These are phyloP conservation scores for Taxillus chinensis DNA, from an alignment of 164 flowering plant genomes.

Conservation along the genomic window DNA sequence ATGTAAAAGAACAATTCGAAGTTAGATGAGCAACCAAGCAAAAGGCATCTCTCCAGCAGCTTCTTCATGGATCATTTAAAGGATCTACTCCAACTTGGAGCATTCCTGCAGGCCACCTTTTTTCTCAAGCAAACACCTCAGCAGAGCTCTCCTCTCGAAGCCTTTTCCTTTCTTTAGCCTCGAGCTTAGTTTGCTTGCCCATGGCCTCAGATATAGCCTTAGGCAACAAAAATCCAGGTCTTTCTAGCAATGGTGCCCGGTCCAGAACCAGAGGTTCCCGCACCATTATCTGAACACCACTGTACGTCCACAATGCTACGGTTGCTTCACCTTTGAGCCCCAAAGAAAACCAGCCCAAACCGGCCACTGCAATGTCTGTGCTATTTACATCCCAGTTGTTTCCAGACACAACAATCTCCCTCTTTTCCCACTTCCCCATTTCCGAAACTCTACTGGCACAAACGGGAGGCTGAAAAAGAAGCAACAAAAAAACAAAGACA, in stretches of 20 bases:
- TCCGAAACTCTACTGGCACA: slow-evolving; percentile 55
- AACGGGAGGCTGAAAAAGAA: slow-evolving; percentile 57
- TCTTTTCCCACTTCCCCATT: slow-evolving; percentile 58
- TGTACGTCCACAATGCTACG: slow-evolving; percentile 57
- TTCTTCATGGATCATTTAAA: no score
- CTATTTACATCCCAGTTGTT: slow-evolving; percentile 82
- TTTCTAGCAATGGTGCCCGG: slow-evolving; percentile 67
- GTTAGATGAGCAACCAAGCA: no score
- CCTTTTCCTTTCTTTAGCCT: slow-evolving; percentile 36
- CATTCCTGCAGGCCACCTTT: no score
- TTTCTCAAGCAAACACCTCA: slow-evolving; percentile 18
- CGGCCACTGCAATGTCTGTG: slow-evolving; percentile 72
- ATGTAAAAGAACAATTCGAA: no score
- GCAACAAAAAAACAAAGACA: neutral
- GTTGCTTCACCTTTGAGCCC: slow-evolving; percentile 90
- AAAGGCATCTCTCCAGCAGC: no score
- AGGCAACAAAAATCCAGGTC: slow-evolving; percentile 85
- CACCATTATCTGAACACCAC: slow-evolving; percentile 44
- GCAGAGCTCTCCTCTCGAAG: slow-evolving; percentile 21
- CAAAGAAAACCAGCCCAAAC: slow-evolving; percentile 87
- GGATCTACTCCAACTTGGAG: no score
- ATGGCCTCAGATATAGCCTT: slow-evolving; percentile 80
- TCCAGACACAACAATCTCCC: slow-evolving; percentile 63
- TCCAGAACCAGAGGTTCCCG: slow-evolving; percentile 92
- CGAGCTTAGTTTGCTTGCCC: slow-evolving; percentile 47